phyloP scores from a whole-genome alignment of 352 stramenopile species.

The Phytopythium oedochilum region DNA sequence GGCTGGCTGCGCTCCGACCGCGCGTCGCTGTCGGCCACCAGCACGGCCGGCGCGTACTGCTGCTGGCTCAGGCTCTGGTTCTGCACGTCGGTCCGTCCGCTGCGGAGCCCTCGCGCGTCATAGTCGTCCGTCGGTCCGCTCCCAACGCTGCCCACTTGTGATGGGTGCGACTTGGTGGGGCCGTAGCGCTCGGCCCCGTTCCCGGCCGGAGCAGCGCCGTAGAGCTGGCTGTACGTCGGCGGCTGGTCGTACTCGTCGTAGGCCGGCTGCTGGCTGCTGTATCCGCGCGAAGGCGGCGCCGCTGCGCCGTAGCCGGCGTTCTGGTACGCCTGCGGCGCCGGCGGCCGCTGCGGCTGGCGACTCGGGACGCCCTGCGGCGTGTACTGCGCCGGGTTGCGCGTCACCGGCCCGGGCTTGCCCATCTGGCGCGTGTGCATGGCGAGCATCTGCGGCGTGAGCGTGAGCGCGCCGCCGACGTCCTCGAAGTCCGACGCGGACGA shows the following conservation, averaged over 20 bases:
- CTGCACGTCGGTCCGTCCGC: not conserved
- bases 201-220: not conserved
- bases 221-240: constrained; percentile 6
- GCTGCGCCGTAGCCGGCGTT: not conserved
- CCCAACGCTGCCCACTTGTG: not conserved
- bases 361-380: constrained; percentile 6
- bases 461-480: constrained; percentile 13
- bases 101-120: not conserved
- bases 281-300: not conserved
- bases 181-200: not conserved
- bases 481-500: constrained; percentile 21
- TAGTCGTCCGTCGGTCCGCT: constrained; percentile 1
- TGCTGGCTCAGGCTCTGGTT: not conserved
- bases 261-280: not conserved
- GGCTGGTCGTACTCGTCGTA: constrained; percentile 9
- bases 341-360: constrained; percentile 11
- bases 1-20: constrained; percentile 1
- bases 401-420: constrained; percentile 32
- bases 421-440: constrained; percentile 47
- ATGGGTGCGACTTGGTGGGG: not conserved
- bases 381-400: constrained; percentile 16
- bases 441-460: constrained; percentile 44
- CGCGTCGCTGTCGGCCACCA: not conserved
- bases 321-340: not conserved
- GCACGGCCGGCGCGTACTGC: not conserved